Evolutionary conservation across 768 basidiomycete genomes (phyloP), one percentile per base, ranked within the genome.

Genomic region (Lactarius akahatsu): DNA sequence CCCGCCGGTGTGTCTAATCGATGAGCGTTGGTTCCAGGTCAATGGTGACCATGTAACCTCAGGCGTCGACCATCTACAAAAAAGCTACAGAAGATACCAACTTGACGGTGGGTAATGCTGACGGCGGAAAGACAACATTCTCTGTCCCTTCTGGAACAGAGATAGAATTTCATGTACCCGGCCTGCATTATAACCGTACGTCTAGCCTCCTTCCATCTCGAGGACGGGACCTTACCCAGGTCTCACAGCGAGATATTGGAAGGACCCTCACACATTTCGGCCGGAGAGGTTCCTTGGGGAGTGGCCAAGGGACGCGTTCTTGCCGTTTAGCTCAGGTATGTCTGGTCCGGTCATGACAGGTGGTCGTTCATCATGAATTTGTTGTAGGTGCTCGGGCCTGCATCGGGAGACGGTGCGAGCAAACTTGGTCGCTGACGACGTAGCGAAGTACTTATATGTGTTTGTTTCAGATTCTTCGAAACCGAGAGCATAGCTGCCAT

Each of bases 141-240:
- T 76, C 77, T 11, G 73, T 85, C 50, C 83, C 83, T 8, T 77
- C 79, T 64, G 83, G 79, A 40, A 77, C 78, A 8, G 57, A 67
- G 9, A 66, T 85, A n/a, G 62, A 65, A 0, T 72, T 85, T 18
- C 72, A 78, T 68, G 73, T 77, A 2, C 71, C 77, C 26, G 83
- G 77, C 13, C 64, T 85, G 30, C 84, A 85, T 67, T 79, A 84
- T 64, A 85, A 85, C 70, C 82, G 83, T 84, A 73, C 16, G 61
- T 23, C 20, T 16, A 30, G 16, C n/a, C 2, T 18, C 15, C 7
- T 30, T 34, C 36, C 34, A 32, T 52, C 18, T n/a, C 7, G 4
- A 30, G 4, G 26, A n/a, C 2, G 20, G 0, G 45, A 15, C 47
- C 56, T 59, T 26, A 65, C 13, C 47, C 5, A 36, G 3, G 40